These are phyloP conservation scores for Termitomyces sp. DNA, from an alignment of 768 basidiomycete species.

Conservation along the genomic window DNA sequence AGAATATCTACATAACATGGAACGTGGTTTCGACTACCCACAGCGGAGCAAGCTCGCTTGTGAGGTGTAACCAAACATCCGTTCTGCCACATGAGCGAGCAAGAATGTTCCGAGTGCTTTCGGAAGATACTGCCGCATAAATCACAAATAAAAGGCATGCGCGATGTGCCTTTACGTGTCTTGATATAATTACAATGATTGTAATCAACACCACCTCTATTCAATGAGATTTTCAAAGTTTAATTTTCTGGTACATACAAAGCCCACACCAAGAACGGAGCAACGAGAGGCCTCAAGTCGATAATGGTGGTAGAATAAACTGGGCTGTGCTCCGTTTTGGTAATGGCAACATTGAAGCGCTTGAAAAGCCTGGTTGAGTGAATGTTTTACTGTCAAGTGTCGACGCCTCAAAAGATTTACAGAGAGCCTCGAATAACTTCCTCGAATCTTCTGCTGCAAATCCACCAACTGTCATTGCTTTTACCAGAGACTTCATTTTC, in stretches of 20 bases:
- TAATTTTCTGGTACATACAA: background rate
- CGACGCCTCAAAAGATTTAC: slow-evolving; percentile 35
- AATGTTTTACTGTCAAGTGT: slow-evolving; percentile 28
- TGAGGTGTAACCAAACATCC: background rate
- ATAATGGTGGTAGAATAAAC: background rate
- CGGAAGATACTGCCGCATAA: background rate
- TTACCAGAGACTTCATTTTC: slow-evolving; percentile 39
- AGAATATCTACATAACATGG: too few species aligned
- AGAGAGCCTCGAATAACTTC: slow-evolving; percentile 45
- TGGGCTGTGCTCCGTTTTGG: slow-evolving; percentile 1
- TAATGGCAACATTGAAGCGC: background rate
- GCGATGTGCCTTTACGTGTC: too few species aligned
- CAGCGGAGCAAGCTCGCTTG: background rate
- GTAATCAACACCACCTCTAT: background rate
- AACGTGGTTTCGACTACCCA: too few species aligned
- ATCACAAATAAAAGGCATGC: background rate
- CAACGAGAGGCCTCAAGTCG: background rate
- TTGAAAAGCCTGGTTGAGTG: background rate
- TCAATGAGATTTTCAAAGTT: background rate
- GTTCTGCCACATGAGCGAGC: background rate
- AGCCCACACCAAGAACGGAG: background rate
- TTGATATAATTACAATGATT: background rate
- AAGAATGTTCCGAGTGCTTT: background rate
- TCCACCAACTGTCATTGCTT: slow-evolving; percentile 40
- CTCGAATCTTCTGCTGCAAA: slow-evolving; percentile 46